phyloP scores from a whole-genome alignment of 2,329 filamentous ascomycete genomes.

The Meredithiella fracta region DNA sequence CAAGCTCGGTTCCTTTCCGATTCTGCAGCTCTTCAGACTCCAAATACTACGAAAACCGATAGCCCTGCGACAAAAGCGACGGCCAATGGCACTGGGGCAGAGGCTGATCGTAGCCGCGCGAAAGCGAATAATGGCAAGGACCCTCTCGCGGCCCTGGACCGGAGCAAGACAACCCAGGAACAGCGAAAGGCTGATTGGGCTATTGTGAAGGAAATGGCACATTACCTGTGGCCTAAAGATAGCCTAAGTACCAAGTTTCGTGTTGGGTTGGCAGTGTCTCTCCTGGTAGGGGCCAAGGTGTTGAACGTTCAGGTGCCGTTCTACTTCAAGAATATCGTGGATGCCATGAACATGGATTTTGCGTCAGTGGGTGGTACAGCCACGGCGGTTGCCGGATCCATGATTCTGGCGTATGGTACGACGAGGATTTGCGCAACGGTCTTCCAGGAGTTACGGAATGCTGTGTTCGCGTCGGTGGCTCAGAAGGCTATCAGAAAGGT shows the following conservation, averaged over 20 bases:
- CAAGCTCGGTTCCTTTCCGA: constrained; percentile 8
- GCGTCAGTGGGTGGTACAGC: constrained; percentile 74
- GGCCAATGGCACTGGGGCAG: not conserved
- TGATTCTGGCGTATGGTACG: constrained; percentile 84
- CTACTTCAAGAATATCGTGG: constrained; percentile 96
- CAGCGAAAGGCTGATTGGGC: constrained; percentile 96
- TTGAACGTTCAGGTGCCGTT: constrained; percentile 97
- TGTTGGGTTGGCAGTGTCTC: constrained; percentile 65
- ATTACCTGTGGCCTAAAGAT: constrained; percentile 90
- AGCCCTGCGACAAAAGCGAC: not conserved
- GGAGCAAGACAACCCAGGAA: constrained; percentile 53
- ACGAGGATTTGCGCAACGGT: constrained; percentile 77
- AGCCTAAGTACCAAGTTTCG: constrained; percentile 56
- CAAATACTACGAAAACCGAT: not conserved
- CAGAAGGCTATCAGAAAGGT: constrained; percentile 91
- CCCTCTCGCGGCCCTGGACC: constrained; percentile 44
- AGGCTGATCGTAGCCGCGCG: constrained; percentile 1
- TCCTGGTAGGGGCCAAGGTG: constrained; percentile 81
- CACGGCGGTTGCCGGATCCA: constrained; percentile 72
- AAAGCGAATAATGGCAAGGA: constrained; percentile 22
- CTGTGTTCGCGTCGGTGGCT: constrained; percentile 89
- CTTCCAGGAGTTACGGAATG: constrained; percentile 88
- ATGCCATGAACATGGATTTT: constrained; percentile 94
- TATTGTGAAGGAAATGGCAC: constrained; percentile 94
- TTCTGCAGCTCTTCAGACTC: not conserved